Evolutionary conservation across 176 grass and related monocot species (phyloP).

Genomic region (Dendrocalamus sinicus): DNA sequence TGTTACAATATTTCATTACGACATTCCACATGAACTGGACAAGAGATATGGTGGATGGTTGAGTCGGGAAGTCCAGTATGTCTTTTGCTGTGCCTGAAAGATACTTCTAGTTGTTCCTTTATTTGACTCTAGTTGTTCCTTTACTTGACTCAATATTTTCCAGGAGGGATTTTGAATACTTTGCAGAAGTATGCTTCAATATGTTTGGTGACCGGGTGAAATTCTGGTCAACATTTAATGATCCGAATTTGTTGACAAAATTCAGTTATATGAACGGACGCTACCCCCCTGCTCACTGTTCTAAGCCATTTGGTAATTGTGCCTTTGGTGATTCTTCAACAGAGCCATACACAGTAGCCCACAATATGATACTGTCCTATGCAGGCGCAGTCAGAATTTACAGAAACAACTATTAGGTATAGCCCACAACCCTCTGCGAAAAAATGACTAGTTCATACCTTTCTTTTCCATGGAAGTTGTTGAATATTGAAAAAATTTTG

Average conservation of each 20-base stretch:
- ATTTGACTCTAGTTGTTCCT: background rate
- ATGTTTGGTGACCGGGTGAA: constrained; percentile 70
- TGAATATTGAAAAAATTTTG: too few relatives aligned
- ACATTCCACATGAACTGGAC: constrained; percentile 70
- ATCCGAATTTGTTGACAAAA: constrained; percentile 49
- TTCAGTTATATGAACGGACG: constrained; percentile 42
- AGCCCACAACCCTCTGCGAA: background rate
- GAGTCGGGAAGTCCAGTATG: constrained; percentile 62
- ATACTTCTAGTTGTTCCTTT: background rate
- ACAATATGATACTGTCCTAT: constrained; percentile 81
- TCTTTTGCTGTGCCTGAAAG: background rate
- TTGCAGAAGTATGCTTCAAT: constrained; percentile 63
- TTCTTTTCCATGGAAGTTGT: background rate
- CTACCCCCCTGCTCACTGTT: constrained; percentile 57
- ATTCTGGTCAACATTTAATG: constrained; percentile 65
- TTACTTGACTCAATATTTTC: background rate
- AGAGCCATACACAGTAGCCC: constrained; percentile 72
- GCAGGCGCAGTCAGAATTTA: constrained; percentile 63
- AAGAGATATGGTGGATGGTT: constrained; percentile 67
- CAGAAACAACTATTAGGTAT: constrained; percentile 48
- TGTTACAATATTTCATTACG: constrained; percentile 73
- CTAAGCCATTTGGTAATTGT: constrained; percentile 62
- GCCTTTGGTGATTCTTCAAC: constrained; percentile 60
- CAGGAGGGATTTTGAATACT: constrained; percentile 72
- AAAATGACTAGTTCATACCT: background rate